These are phyloP conservation scores for Cyclotella sp. DNA, from an alignment of 108 stramenopile species.

Conservation along the genomic window DNA sequence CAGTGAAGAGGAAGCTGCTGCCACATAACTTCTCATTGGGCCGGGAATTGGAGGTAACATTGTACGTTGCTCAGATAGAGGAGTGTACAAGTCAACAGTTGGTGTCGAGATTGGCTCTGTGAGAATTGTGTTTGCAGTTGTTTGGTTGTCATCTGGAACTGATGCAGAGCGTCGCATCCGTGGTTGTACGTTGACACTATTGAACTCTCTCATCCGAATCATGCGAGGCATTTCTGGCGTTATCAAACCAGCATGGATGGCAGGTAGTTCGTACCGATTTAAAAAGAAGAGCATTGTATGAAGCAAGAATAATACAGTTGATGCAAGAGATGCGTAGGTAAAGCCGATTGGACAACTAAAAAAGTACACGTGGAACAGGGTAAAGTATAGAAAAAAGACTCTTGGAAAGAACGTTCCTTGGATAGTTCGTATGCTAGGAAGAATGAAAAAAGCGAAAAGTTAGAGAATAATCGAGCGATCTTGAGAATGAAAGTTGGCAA, in stretches of 20 bases:
- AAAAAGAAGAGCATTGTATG: slow-evolving; percentile 93
- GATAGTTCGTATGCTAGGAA: slow-evolving; percentile 54
- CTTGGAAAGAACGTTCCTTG: slow-evolving; percentile 91
- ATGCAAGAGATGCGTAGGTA: slow-evolving; percentile 79
- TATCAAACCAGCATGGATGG: slow-evolving; percentile 70
- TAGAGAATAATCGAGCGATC: not conserved
- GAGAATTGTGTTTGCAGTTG: slow-evolving; percentile 9
- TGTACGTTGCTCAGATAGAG: slow-evolving; percentile 15
- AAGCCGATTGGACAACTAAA: slow-evolving; percentile 91
- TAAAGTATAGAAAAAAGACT: slow-evolving; percentile 89
- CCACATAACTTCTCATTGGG: slow-evolving; percentile 43
- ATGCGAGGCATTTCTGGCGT: slow-evolving; percentile 69
- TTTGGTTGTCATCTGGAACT: slow-evolving; percentile 11
- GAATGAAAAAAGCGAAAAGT: slow-evolving; percentile 32
- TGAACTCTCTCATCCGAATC: slow-evolving; percentile 7
- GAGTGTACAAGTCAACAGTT: slow-evolving; percentile 20
- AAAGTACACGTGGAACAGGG: slow-evolving; percentile 93
- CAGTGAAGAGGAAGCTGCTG: slow-evolving; percentile 45
- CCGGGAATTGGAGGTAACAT: slow-evolving; percentile 3
- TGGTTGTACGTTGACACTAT: not conserved
- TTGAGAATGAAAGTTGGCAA: not conserved
- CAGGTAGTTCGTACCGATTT: slow-evolving; percentile 92
- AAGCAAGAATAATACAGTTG: slow-evolving; percentile 75
- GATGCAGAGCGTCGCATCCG: not conserved
- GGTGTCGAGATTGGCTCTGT: slow-evolving; percentile 18